Conservation (phyloP, 176 grass and related monocot species). For the Ampelocalamus luodianensis region DNA sequence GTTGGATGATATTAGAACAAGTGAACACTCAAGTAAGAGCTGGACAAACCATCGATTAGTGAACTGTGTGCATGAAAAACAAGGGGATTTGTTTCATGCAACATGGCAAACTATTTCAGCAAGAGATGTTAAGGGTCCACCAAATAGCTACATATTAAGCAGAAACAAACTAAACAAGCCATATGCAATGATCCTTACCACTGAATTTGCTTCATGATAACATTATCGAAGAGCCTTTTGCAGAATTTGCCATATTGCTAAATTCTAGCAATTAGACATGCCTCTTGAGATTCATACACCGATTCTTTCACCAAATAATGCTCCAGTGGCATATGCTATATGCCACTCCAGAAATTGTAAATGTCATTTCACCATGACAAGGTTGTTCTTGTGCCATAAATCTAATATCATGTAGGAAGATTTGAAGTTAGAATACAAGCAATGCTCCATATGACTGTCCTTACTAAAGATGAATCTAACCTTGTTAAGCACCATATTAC, state of each 20-base stretch:
- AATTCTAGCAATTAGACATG: slow-evolving; percentile 64
- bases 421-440: background rate
- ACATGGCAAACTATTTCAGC: slow-evolving; percentile 37
- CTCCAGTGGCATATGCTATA: slow-evolving; percentile 50
- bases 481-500: slow-evolving; percentile 14
- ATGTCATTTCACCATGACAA: slow-evolving; percentile 37
- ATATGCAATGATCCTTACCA: slow-evolving; percentile 62
- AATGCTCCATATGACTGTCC: slow-evolving; percentile 1
- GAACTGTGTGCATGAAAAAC: slow-evolving; percentile 33
- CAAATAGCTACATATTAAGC: slow-evolving; percentile 29
- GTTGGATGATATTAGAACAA: slow-evolving; percentile 21
- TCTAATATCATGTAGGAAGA: slow-evolving; percentile 25
- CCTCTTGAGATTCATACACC: slow-evolving; percentile 53
- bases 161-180: slow-evolving; percentile 37
- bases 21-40: slow-evolving; percentile 7
- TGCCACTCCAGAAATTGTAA: slow-evolving; percentile 49
- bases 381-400: slow-evolving; percentile 15
- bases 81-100: slow-evolving; percentile 36
- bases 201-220: slow-evolving; percentile 60
- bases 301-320: slow-evolving; percentile 59
- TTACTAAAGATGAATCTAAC: slow-evolving; percentile 31
- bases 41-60: slow-evolving; percentile 41
- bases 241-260: slow-evolving; percentile 61
- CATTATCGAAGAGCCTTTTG: slow-evolving; percentile 61
- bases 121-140: slow-evolving; percentile 34